Evolutionary conservation across 106 monocot species (phyloP).

Genomic region (Dendrobium chrysotoxum): DNA sequence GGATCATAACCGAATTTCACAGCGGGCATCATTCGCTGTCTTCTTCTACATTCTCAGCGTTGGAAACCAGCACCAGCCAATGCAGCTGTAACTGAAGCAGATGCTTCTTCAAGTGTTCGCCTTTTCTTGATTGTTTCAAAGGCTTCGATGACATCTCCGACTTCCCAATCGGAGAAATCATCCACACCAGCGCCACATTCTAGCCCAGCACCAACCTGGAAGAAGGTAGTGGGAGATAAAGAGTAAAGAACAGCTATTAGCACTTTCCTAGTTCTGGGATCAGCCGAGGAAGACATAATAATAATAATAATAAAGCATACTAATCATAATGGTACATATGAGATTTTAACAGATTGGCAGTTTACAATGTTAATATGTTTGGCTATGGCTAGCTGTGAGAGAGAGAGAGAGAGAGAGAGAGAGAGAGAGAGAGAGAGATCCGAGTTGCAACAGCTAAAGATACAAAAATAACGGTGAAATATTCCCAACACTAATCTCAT

Average conservation of each 20-base stretch:
- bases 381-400: not conserved
- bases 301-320: not conserved
- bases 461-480: not conserved
- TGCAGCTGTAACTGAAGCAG: slow-evolving; percentile 65
- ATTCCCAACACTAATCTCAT: not conserved
- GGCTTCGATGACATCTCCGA: slow-evolving; percentile 76
- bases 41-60: slow-evolving; percentile 4
- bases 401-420: not conserved
- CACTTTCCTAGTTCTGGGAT: not conserved
- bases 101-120: slow-evolving; percentile 93
- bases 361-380: not conserved
- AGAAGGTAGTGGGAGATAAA: not conserved
- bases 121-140: slow-evolving; percentile 76
- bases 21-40: too few species aligned
- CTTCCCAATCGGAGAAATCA: slow-evolving; percentile 76
- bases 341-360: not conserved
- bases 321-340: not conserved
- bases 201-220: slow-evolving; percentile 77
- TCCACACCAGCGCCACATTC: slow-evolving; percentile 91
- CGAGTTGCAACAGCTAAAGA: not conserved
- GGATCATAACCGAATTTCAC: not conserved
- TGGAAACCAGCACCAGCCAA: slow-evolving; percentile 63
- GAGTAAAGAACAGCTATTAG: not conserved
- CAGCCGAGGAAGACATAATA: not conserved
- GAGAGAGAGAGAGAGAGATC: not conserved